Conservation (phyloP, 2,329 filamentous ascomycete species). For the Apiospora saccharicola region DNA sequence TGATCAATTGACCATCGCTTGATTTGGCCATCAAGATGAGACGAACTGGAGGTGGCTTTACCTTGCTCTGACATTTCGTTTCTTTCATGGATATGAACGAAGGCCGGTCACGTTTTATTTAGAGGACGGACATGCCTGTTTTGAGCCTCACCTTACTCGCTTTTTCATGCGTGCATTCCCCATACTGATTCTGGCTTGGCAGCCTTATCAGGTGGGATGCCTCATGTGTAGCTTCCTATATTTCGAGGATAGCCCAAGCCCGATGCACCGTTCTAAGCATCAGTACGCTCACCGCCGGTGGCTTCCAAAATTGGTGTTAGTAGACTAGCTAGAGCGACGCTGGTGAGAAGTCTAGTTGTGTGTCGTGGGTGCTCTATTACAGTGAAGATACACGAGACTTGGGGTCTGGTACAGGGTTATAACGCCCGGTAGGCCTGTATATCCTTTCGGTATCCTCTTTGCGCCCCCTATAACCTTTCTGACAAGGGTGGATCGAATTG, state of each 20-base stretch:
- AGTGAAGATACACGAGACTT: not conserved
- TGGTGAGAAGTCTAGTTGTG: not conserved
- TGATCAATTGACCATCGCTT: constrained; percentile 2
- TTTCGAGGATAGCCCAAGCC: not conserved
- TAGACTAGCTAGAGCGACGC: not conserved
- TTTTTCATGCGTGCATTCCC: not conserved
- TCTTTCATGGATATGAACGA: too few species aligned
- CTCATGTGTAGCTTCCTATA: not conserved
- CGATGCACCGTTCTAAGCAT: not conserved
- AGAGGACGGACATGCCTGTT: not conserved
- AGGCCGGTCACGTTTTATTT: not conserved
- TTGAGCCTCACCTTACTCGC: not conserved
- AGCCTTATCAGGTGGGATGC: not conserved
- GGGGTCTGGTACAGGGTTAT: not conserved
- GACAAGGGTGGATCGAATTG: constrained; percentile 33
- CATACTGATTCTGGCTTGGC: not conserved
- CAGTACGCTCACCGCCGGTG: too few species aligned
- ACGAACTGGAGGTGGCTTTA: not conserved
- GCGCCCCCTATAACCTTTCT: too few species aligned
- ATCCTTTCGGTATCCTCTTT: constrained; percentile 21
- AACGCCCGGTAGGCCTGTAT: not conserved
- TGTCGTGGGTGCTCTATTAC: not conserved
- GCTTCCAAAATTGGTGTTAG: not conserved
- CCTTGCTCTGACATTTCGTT: not conserved
- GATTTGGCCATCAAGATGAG: not conserved